Conservation (phyloP, 768 basidiomycete species). For the Suillus spraguei region DNA sequence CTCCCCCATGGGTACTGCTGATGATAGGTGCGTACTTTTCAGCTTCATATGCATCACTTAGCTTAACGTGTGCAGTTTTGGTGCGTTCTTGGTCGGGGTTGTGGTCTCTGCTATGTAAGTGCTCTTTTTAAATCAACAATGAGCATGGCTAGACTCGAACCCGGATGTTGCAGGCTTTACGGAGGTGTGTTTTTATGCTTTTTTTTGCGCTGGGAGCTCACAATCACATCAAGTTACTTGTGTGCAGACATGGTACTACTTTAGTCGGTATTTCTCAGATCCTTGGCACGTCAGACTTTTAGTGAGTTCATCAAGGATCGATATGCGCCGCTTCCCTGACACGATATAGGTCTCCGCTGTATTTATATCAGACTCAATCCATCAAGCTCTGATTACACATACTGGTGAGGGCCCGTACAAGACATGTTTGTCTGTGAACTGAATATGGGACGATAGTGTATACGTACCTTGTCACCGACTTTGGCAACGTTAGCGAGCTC, state of each 20-base stretch:
- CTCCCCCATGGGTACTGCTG: conserved; percentile 18
- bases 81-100: conserved; percentile 49
- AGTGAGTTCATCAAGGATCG: conserved; percentile 28
- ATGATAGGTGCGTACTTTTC: conserved; percentile 30
- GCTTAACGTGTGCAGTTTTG: conserved; percentile 35
- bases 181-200: conserved; percentile 37
- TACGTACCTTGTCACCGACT: conserved; percentile 43
- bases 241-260: conserved; percentile 54
- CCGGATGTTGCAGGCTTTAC: conserved; percentile 38
- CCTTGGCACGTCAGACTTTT: conserved; percentile 43
- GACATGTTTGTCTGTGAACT: neutral
- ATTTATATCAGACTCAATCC: conserved; percentile 50
- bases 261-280: conserved; percentile 45
- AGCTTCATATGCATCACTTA: neutral
- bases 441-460: conserved; percentile 37
- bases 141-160: neutral
- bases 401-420: conserved; percentile 35
- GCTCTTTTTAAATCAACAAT: neutral
- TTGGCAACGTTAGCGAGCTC: conserved; percentile 31
- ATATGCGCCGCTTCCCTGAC: neutral
- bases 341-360: conserved; percentile 45
- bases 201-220: neutral
- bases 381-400: conserved; percentile 54
- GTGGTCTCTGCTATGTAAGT: conserved; percentile 48
- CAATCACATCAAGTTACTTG: conserved; percentile 41